Evolutionary conservation across 2,329 filamentous ascomycete species (phyloP), one percentile per base, ranked within the genome.

Genomic region (Mariannaea elegans): DNA sequence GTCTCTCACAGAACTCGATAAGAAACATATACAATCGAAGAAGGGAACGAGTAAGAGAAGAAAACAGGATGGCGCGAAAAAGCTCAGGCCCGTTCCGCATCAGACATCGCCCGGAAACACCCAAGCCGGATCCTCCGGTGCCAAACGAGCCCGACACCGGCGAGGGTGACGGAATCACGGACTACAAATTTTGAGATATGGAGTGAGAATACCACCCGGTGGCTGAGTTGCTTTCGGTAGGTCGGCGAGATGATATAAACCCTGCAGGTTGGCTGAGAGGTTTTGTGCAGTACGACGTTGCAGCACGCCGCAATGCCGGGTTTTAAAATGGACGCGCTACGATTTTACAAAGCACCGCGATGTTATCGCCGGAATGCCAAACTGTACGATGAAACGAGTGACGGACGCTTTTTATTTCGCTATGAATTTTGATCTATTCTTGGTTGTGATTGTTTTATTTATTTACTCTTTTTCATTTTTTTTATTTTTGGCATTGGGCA

Each of bases 81-180:
- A 34, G 24, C 52, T 41, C 19, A 24, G 39, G 16, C 9, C 41
- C 21, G 39, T 19, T 21, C 13, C 21, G 21, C 27, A 39, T 66
- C 24, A 44, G 61, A 34, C 68, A 69, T 63, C 73, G 72, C 34
- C 72, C 72, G 24, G 72, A 73, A 60, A 75, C 73, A 24, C 73
- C 73, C 47, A 71, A 73, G 52, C 69, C 69, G 34, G 66, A 71
- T 10, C 66, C 69, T 32, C 72, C 73, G 32, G 59, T 70, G 32
- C 73, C 72, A n/a, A 66, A 64, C 27, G 72, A 72, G 59, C 72
- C 73, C 4, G 71, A 71, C 49, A 67, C 67, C 29, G 69, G 70
- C 34, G 72, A 73, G 50, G 73, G 73, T 21, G 72, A 74, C 45
- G 72, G 70, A 47, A 73, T 67, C 16, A 71, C 68, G 18, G 72